Evolutionary conservation across 164 flowering plant genomes (phyloP).

Genomic region (Nymphaea thermarum): DNA sequence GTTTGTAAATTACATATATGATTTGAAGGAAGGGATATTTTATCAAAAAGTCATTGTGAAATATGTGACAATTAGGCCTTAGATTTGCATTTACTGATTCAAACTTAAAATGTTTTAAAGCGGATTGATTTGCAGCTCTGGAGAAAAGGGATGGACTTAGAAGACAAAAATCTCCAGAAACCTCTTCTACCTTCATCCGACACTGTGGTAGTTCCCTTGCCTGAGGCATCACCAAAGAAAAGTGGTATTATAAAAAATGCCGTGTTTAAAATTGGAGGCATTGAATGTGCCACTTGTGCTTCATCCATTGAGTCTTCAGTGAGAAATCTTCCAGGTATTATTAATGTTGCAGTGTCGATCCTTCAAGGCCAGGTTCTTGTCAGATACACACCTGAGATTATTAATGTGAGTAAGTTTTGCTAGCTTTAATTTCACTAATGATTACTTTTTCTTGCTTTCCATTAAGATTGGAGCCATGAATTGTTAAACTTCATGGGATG

Average conservation of each 20-base stretch:
- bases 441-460: no score
- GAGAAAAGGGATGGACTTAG: constrained; percentile 20
- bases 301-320: constrained; percentile 58
- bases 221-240: constrained; percentile 8
- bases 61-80: no score
- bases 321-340: constrained; percentile 40
- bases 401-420: constrained; percentile 36
- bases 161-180: constrained; percentile 39
- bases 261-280: constrained; percentile 38
- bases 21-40: no score
- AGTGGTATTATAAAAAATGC: constrained; percentile 26
- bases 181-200: constrained; percentile 41
- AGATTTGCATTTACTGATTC: no score
- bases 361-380: constrained; percentile 73
- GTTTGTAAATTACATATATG: no score
- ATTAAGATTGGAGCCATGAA: no score
- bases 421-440: no score
- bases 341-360: constrained; percentile 48
- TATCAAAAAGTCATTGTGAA: no score
- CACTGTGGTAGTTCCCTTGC: constrained; percentile 17
- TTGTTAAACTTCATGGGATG: neutral
- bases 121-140: constrained; percentile 1
- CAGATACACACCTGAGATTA: constrained; percentile 34
- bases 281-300: constrained; percentile 68
- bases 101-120: neutral